Base-by-base conservation (phyloP, 2,329 filamentous ascomycete genomes). In the Scytalidium sp. region DNA sequence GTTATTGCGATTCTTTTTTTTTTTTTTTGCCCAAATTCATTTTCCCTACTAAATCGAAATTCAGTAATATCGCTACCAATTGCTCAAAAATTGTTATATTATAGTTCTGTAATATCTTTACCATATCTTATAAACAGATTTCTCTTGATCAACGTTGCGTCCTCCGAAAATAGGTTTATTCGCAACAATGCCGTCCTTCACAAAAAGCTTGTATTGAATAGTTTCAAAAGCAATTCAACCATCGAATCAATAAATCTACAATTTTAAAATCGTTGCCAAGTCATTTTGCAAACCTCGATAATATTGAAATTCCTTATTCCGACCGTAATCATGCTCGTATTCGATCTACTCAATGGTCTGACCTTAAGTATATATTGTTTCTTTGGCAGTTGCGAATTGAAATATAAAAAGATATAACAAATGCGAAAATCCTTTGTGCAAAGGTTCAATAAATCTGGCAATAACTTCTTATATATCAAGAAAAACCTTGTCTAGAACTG, bases 391-490 rank as follows among this genome's bases (percentile, higher is more conserved):
- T 21, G 22, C 21, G 19, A 22, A 45, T 45, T 27, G 10, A 45
- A 20, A 17, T 29, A 36, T 29, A 46, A 20, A 25, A 25, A 15
- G 9, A 25, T 19, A 19, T 45, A 19, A 45, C 22, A 8, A 45
- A 17, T 15, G 22, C 20, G 29, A 23, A 45, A 36, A 19, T 45
- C 17, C 43, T 45, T 27, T 6, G 17, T 25, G n/a, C 19, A 29
- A 45, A 45, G 29, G 43, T 23, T 29, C 22, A 32, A 23, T 29
- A 57, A 45, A 58, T 55, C 20, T 60, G 52, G 55, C 29, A 27
- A 4, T 21, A 49, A 20, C 53, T 60, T 17, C 25, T 45, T 2
- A 39, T 51, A 44, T 61, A 61, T 41, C 43, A 46, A 17, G 45
- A 20, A 46, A 10, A 29, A 29, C 25, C 25, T 29, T 32, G 29